Evolutionary conservation across 495 filamentous ascomycete genomes (phyloP).

Genomic region (Platismatia glauca): DNA sequence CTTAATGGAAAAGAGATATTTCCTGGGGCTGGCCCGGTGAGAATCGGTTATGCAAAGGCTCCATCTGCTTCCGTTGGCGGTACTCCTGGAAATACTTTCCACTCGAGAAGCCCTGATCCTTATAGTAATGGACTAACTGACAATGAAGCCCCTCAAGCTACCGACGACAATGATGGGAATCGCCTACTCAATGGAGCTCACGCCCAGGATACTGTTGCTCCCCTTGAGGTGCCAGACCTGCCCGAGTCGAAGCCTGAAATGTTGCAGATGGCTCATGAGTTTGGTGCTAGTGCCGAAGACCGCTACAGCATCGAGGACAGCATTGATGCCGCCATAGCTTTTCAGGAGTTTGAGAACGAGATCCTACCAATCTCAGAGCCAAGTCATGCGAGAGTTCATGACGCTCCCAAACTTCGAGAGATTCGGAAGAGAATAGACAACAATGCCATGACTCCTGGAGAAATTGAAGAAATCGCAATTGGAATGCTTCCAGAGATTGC

Average conservation of each 20-base stretch:
- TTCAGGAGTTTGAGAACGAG: slow-evolving; percentile 63
- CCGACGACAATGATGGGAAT: slow-evolving; percentile 31
- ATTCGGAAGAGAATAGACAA: slow-evolving; percentile 98
- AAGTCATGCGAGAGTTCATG: slow-evolving; percentile 81
- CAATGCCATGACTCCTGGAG: slow-evolving; percentile 68
- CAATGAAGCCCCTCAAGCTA: slow-evolving; percentile 28
- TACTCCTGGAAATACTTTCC: slow-evolving; percentile 81
- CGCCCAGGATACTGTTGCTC: slow-evolving; percentile 34
- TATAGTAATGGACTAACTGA: slow-evolving; percentile 47
- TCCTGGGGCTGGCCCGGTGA: slow-evolving; percentile 86
- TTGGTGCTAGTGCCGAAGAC: slow-evolving; percentile 81
- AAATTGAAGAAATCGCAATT: slow-evolving; percentile 85
- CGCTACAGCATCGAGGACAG: slow-evolving; percentile 58
- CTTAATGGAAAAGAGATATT: slow-evolving; percentile 98
- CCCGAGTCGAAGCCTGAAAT: slow-evolving; percentile 73
- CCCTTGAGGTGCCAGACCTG: slow-evolving; percentile 63
- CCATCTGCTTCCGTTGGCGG: slow-evolving; percentile 68
- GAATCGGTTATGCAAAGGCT: slow-evolving; percentile 95
- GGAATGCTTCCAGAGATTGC: slow-evolving; percentile 95
- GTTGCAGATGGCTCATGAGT: slow-evolving; percentile 73
- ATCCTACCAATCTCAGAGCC: slow-evolving; percentile 86
- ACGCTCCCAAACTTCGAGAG: slow-evolving; percentile 90
- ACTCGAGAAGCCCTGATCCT: slow-evolving; percentile 92
- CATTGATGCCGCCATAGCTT: slow-evolving; percentile 68
- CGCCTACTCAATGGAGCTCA: slow-evolving; percentile 33